Conservation (phyloP, 208 protist species). For the Strigomonas culicis region DNA sequence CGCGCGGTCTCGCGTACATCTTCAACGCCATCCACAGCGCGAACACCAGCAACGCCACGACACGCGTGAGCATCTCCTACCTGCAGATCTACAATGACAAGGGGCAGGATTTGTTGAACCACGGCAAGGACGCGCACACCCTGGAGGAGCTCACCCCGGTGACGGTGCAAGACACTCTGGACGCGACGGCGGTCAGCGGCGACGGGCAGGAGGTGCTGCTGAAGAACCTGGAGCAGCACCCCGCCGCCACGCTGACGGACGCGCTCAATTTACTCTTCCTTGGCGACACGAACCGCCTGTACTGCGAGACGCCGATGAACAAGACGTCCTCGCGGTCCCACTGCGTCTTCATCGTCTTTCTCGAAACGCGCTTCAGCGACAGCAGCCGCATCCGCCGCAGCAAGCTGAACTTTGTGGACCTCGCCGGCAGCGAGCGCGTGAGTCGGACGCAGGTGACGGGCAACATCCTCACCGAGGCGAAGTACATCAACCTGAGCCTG, state of each 20-base stretch:
- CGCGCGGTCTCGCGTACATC: conserved; percentile 74
- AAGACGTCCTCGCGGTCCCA: conserved; percentile 91
- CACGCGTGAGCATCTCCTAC: conserved; percentile 70
- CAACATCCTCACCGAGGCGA: conserved; percentile 85
- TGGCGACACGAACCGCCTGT: conserved; percentile 80
- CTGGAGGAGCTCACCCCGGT: conserved; percentile 20
- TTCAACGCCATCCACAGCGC: conserved; percentile 56
- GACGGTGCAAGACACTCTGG: neutral
- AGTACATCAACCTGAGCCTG: conserved; percentile 92
- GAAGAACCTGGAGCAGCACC: conserved; percentile 48
- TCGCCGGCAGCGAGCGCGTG: conserved; percentile 94
- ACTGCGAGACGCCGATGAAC: conserved; percentile 86
- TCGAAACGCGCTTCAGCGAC: conserved; percentile 58
- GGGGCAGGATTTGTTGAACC: conserved; percentile 79
- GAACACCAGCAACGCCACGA: conserved; percentile 43
- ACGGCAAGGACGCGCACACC: conserved; percentile 71
- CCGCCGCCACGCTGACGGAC: conserved; percentile 59
- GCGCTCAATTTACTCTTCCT: conserved; percentile 80
- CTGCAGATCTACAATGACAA: conserved; percentile 93
- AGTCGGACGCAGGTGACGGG: conserved; percentile 87
- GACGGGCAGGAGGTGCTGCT: conserved; percentile 54
- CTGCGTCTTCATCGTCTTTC: conserved; percentile 87
- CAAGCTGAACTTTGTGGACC: conserved; percentile 90
- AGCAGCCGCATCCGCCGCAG: conserved; percentile 67
- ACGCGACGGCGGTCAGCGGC: conserved; percentile 41